Evolutionary conservation across 148 eudicot species (phyloP).

Genomic region (Vaccinium macrocarpon): DNA sequence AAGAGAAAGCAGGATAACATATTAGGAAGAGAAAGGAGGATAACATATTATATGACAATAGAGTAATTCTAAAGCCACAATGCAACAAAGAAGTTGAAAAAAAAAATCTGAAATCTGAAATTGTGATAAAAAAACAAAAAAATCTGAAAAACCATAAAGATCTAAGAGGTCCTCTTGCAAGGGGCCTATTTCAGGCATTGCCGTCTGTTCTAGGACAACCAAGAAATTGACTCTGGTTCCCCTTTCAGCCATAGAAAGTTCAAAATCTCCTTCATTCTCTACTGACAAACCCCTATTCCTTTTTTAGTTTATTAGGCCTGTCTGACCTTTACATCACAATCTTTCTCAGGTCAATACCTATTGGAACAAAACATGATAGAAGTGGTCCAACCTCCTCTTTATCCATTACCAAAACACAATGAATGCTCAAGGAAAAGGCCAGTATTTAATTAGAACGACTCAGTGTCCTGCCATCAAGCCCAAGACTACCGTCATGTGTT

Average conservation of each 20-base stretch:
- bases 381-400: conserved; percentile 1
- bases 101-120: too few relatives aligned
- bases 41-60: neutral
- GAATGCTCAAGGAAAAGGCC: neutral
- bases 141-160: neutral
- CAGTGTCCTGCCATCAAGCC: neutral
- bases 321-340: neutral
- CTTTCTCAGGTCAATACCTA: neutral
- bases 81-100: neutral
- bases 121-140: too few relatives aligned
- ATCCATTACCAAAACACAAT: neutral
- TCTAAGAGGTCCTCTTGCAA: neutral
- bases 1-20: neutral
- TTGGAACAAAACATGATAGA: neutral
- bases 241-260: neutral
- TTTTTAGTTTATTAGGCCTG: neutral
- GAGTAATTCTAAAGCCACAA: conserved; percentile 6
- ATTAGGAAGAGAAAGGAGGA: neutral
- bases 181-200: neutral
- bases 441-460: neutral
- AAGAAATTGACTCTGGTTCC: neutral
- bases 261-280: neutral
- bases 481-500: neutral
- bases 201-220: neutral
- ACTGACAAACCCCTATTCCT: neutral